Evolutionary conservation across 78 protist species (phyloP).

Genomic region (Chrysochromulina parva): DNA sequence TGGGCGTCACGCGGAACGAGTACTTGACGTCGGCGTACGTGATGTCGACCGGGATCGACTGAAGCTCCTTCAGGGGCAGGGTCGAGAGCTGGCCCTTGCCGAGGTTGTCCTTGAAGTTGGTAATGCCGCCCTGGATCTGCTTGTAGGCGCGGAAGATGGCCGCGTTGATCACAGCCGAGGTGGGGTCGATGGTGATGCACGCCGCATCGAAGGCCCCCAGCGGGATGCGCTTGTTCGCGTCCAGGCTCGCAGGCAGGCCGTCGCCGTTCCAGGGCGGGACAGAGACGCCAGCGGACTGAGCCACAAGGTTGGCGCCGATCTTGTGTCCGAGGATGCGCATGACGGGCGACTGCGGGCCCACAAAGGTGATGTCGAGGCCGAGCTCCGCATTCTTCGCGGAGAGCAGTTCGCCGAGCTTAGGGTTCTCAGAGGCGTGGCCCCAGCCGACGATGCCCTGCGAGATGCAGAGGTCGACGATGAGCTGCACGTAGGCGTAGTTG

Average conservation of each 20-base stretch:
- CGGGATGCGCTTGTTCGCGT: neutral
- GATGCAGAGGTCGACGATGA: slow-evolving; percentile 75
- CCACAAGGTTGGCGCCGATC: slow-evolving; percentile 91
- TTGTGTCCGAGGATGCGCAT: slow-evolving; percentile 93
- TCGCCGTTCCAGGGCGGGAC: slow-evolving; percentile 91
- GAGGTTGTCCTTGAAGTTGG: slow-evolving; percentile 3
- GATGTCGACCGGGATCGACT: slow-evolving; percentile 35
- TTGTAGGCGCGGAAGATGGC: slow-evolving; percentile 66
- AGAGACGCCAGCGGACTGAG: slow-evolving; percentile 90
- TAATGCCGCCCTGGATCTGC: neutral
- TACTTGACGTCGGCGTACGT: slow-evolving; percentile 69
- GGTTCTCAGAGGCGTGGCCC: slow-evolving; percentile 97
- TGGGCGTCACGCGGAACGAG: slow-evolving; percentile 8
- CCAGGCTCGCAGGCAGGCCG: slow-evolving; percentile 49
- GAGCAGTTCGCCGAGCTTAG: slow-evolving; percentile 83
- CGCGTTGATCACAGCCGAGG: slow-evolving; percentile 69
- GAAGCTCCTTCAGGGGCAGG: neutral
- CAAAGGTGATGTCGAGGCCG: slow-evolving; percentile 65
- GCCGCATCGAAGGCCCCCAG: slow-evolving; percentile 6
- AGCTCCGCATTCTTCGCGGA: neutral
- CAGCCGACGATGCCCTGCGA: slow-evolving; percentile 84
- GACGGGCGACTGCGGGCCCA: slow-evolving; percentile 76
- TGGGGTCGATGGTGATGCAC: slow-evolving; percentile 37
- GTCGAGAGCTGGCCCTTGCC: slow-evolving; percentile 22
- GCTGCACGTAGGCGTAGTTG: slow-evolving; percentile 96